Conservation (phyloP, 768 basidiomycete species). For the Xerocomus spinulosus region DNA sequence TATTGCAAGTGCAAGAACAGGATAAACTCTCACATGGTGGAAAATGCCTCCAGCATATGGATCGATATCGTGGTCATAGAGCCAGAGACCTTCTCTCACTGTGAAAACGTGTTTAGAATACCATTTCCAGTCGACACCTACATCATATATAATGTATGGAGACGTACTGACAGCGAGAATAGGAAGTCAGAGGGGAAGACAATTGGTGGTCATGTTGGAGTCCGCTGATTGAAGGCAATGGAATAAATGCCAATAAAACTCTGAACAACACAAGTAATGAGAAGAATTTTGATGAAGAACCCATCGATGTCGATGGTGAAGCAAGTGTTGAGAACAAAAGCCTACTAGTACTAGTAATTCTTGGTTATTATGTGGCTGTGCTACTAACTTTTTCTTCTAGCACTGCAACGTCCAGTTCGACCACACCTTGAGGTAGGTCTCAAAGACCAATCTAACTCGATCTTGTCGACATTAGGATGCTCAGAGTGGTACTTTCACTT, state of each 20-base stretch:
- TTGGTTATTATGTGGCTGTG: too few species aligned
- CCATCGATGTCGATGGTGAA: too few species aligned
- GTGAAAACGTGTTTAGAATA: constrained; percentile 6
- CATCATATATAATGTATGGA: background rate
- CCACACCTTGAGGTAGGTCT: too few species aligned
- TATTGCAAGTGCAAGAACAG: background rate
- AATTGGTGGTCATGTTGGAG: constrained; percentile 72
- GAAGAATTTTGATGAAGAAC: constrained; percentile 24
- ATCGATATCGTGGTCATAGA: constrained; percentile 71
- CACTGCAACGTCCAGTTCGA: too few species aligned
- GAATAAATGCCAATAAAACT: constrained; percentile 48
- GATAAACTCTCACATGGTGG: constrained; percentile 60
- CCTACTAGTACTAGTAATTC: too few species aligned
- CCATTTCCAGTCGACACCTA: background rate
- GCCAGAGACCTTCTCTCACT: constrained; percentile 91
- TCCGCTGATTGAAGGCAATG: constrained; percentile 37
- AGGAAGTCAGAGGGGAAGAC: constrained; percentile 77
- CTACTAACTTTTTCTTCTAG: too few species aligned
- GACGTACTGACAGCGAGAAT: constrained; percentile 59
- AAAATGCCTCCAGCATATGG: constrained; percentile 87
- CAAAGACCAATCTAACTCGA: too few species aligned
- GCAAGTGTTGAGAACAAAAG: too few species aligned
- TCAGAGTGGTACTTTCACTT: too few species aligned
- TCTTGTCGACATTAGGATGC: too few species aligned
- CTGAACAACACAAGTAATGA: constrained; percentile 44